A percentile compares a stretch with the other conserved stretches of the same genome.
Evolutionary conservation across 2,329 filamentous ascomycete genomes (phyloP).

Genomic region (Venturia nashicola): DNA sequence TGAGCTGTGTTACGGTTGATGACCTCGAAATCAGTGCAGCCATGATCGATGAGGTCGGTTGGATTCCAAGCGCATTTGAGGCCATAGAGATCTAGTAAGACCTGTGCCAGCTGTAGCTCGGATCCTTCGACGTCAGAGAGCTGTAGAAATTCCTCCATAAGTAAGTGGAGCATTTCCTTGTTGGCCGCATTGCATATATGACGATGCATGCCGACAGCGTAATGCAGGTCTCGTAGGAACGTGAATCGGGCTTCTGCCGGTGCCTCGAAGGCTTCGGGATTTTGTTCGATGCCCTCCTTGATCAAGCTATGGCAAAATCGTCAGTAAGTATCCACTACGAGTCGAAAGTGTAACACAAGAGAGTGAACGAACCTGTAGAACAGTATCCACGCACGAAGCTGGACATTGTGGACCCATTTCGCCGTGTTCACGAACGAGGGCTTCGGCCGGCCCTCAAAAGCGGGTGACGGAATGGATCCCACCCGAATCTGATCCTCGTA

Average conservation of each 20-base stretch:
- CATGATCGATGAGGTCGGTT: conserved; percentile 49
- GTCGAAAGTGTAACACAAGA: background rate
- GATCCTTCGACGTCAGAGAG: conserved; percentile 67
- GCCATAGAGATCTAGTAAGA: conserved; percentile 72
- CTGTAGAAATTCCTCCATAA: conserved; percentile 72
- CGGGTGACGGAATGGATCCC: conserved; percentile 54
- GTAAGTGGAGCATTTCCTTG: conserved; percentile 78
- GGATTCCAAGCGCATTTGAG: conserved; percentile 45
- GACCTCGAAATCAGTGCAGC: conserved; percentile 54
- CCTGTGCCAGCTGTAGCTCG: conserved; percentile 76
- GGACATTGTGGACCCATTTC: conserved; percentile 70
- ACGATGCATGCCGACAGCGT: conserved; percentile 63
- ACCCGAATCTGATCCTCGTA: conserved; percentile 79
- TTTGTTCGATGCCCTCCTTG: conserved; percentile 60
- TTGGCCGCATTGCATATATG: conserved; percentile 76
- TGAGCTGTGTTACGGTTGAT: conserved; percentile 72
- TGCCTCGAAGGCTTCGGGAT: conserved; percentile 49
- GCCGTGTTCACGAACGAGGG: conserved; percentile 36
- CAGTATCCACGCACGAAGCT: conserved; percentile 77
- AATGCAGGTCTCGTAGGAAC: conserved; percentile 70
- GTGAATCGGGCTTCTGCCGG: conserved; percentile 64
- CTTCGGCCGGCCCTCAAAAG: conserved; percentile 37
- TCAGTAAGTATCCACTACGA: background rate
- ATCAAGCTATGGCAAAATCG: conserved; percentile 35
- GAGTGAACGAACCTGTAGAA: conserved; percentile 47